These are phyloP conservation scores for Oryza punctata DNA, from an alignment of 176 grass and related monocot species.

Conservation along the genomic window DNA sequence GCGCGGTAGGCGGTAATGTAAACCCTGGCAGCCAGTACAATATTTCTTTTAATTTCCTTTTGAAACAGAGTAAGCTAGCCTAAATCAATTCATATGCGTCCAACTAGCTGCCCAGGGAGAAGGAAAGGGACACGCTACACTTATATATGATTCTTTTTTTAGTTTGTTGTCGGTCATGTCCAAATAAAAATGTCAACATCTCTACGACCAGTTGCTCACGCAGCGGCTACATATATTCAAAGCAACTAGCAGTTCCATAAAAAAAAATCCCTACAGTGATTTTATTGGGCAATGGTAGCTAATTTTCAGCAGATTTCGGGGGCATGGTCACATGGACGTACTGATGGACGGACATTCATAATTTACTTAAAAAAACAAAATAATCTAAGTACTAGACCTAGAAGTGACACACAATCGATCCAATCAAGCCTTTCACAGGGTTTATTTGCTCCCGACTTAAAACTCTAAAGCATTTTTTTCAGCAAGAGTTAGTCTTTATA, in stretches of 20 bases:
- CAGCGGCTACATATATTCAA: background rate
- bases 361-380: background rate
- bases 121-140: background rate
- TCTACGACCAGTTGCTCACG: background rate
- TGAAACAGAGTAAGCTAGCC: background rate
- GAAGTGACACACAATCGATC: background rate
- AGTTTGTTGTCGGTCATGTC: background rate
- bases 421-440: background rate
- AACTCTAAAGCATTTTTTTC: too few relatives aligned
- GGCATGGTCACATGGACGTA: background rate
- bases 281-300: background rate
- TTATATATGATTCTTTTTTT: background rate
- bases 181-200: constrained; percentile 25
- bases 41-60: background rate
- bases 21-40: background rate
- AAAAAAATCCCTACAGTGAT: background rate
- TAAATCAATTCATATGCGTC: background rate
- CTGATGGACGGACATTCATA: background rate
- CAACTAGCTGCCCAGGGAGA: background rate
- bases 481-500: too few relatives aligned
- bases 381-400: background rate
- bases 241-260: background rate
- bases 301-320: background rate
- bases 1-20: too few relatives aligned
- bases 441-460: too few relatives aligned